These are phyloP conservation scores for Hapsidospora chrysogenum DNA, from an alignment of 495 filamentous ascomycete species.

Conservation along the genomic window DNA sequence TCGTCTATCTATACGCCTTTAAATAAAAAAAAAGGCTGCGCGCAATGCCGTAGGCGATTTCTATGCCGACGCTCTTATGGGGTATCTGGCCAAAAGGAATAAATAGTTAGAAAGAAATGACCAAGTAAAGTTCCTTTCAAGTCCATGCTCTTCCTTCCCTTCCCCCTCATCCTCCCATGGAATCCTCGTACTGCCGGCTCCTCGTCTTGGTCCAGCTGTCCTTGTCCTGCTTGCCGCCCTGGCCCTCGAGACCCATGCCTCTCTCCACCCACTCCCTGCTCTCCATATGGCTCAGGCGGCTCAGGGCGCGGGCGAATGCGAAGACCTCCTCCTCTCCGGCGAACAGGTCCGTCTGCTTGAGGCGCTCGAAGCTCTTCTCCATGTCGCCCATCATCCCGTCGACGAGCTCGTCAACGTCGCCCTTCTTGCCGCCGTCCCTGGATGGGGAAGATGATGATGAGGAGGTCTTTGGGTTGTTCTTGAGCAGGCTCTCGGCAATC, in stretches of 20 bases:
- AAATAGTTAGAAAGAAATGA: no score
- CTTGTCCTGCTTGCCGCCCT: slow-evolving; percentile 42
- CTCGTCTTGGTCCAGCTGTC: slow-evolving; percentile 49
- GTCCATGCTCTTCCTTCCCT: no score
- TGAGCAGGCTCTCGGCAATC: slow-evolving; percentile 35
- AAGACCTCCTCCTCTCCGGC: slow-evolving; percentile 93
- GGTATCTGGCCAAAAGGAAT: no score
- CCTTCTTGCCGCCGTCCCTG: slow-evolving; percentile 20
- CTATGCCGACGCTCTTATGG: no score
- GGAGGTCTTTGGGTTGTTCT: slow-evolving; percentile 7
- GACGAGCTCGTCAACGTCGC: slow-evolving; percentile 45
- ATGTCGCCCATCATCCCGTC: slow-evolving; percentile 97
- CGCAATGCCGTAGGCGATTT: no score
- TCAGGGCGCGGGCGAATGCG: slow-evolving; percentile 82
- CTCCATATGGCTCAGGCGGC: slow-evolving; percentile 79
- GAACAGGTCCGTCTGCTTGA: slow-evolving; percentile 80
- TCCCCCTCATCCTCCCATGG: slow-evolving; percentile 32
- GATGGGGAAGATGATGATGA: no score
- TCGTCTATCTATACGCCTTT: no score
- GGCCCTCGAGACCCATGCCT: slow-evolving; percentile 47
- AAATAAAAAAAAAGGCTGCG: no score
- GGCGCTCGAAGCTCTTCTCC: slow-evolving; percentile 65
- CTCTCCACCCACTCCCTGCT: slow-evolving; percentile 88
- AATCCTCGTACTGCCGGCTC: slow-evolving; percentile 55
- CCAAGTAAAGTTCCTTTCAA: no score